Evolutionary conservation across 2,329 filamentous ascomycete genomes (phyloP).

Genomic region (Fusarium begoniae): DNA sequence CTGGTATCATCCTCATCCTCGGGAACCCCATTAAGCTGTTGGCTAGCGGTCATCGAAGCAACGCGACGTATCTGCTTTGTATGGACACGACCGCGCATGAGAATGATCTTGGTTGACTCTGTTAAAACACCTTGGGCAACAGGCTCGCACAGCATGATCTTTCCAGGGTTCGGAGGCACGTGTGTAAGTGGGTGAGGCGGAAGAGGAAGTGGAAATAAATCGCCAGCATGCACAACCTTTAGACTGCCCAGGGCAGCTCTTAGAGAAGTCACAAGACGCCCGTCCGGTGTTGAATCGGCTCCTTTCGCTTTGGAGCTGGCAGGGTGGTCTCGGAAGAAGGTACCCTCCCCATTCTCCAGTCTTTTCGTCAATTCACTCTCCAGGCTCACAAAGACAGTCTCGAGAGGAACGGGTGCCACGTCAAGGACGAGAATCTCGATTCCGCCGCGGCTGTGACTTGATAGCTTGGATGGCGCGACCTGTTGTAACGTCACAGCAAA

Average conservation of each 20-base stretch:
- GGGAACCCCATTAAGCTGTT: constrained; percentile 63
- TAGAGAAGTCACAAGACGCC: constrained; percentile 71
- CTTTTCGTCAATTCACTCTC: constrained; percentile 83
- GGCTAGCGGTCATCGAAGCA: constrained; percentile 54
- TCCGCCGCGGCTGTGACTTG: constrained; percentile 75
- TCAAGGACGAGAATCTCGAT: constrained; percentile 88
- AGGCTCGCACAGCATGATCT: constrained; percentile 92
- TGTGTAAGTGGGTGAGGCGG: constrained; percentile 89
- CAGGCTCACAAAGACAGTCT: constrained; percentile 86
- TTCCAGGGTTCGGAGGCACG: constrained; percentile 82
- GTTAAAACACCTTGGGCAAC: constrained; percentile 87
- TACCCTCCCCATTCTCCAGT: constrained; percentile 83
- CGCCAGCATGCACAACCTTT: constrained; percentile 83
- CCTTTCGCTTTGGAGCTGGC: constrained; percentile 50
- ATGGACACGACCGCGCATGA: constrained; percentile 71
- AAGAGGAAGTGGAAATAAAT: constrained; percentile 80
- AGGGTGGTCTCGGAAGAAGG: constrained; percentile 76
- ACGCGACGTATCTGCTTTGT: constrained; percentile 60
- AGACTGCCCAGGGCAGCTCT: constrained; percentile 78
- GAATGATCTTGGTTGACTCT: constrained; percentile 82
- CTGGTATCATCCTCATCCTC: constrained; percentile 81
- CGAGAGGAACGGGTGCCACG: constrained; percentile 79
- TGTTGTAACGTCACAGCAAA: constrained; percentile 79
- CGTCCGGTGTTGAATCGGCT: constrained; percentile 56
- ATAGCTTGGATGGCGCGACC: constrained; percentile 78